These are phyloP conservation scores for Raddia guianensis DNA, from an alignment of 176 grass and related monocot genomes.

Conservation along the genomic window DNA sequence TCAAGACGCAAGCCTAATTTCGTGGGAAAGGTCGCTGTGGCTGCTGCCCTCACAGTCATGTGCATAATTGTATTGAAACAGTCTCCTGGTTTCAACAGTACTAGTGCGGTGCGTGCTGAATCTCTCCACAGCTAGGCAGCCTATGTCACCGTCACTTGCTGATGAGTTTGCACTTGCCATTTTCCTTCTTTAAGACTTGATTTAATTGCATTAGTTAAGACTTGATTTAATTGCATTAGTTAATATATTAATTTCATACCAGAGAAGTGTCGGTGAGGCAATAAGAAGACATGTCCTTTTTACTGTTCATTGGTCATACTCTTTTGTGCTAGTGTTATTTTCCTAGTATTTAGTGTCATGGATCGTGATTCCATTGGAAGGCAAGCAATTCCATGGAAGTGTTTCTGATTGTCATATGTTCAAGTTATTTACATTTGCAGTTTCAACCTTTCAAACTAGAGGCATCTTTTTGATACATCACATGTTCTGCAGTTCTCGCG, in stretches of 20 bases:
- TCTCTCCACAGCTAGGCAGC: slow-evolving; percentile 29
- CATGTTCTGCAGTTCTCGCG: slow-evolving; percentile 77
- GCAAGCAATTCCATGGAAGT: background rate
- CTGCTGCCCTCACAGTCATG: slow-evolving; percentile 53
- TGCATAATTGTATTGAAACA: slow-evolving; percentile 80
- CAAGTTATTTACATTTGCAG: background rate
- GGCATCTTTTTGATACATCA: slow-evolving; percentile 28
- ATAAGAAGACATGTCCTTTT: slow-evolving; percentile 19
- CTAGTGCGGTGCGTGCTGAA: slow-evolving; percentile 55
- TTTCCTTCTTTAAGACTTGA: slow-evolving; percentile 18
- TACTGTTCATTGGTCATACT: background rate
- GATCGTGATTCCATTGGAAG: background rate
- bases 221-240: background rate
- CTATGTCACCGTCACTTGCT: slow-evolving; percentile 25
- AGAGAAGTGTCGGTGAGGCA: slow-evolving; percentile 1
- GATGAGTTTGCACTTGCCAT: slow-evolving; percentile 34
- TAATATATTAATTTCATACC: background rate
- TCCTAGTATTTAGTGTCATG: background rate
- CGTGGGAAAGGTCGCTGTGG: slow-evolving; percentile 60
- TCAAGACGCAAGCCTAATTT: slow-evolving; percentile 68
- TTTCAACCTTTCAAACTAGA: slow-evolving; percentile 26
- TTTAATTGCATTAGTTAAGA: background rate
- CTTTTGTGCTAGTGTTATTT: slow-evolving; percentile 23
- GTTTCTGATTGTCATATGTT: background rate
- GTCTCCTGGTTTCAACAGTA: slow-evolving; percentile 56